phyloP scores from a whole-genome alignment of 1,284 basidiomycete species.

The Ustilago hordei region DNA sequence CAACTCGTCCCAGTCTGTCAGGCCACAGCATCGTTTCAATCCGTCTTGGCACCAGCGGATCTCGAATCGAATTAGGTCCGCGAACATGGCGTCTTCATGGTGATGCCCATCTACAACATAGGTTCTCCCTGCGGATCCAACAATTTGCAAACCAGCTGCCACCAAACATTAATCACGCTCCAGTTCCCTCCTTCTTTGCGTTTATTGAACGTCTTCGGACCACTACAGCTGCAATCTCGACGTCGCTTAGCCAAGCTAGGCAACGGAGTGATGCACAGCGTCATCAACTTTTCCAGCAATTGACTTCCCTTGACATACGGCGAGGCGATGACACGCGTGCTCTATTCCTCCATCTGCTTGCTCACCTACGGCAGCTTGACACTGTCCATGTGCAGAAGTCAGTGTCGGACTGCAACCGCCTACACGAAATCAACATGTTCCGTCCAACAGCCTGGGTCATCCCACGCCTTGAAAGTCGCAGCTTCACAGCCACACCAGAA shows the following conservation, averaged over 20 bases:
- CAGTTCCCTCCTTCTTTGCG: not conserved
- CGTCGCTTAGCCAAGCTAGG: not conserved
- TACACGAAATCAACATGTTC: not conserved
- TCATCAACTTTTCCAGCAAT: not conserved
- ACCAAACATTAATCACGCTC: not conserved
- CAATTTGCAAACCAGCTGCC: not conserved
- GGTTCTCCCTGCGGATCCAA: not conserved
- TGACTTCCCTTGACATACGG: not conserved
- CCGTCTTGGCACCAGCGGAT: not conserved
- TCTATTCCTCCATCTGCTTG: not conserved
- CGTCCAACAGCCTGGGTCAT: not conserved
- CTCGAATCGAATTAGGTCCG: not conserved
- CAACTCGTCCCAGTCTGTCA: not conserved
- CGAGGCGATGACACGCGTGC: not conserved
- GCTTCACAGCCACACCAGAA: not conserved
- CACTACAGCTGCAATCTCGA: not conserved
- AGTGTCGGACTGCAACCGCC: too few species aligned
- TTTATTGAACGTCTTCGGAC: not conserved
- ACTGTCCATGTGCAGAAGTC: not conserved
- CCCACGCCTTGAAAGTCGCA: not conserved
- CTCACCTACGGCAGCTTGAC: not conserved
- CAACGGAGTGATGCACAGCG: not conserved
- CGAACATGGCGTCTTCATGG: not conserved
- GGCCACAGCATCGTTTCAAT: not conserved
- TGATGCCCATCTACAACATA: not conserved